Conservation (phyloP, 2,329 filamentous ascomycete genomes). For the Calonectria hongkongensis region DNA sequence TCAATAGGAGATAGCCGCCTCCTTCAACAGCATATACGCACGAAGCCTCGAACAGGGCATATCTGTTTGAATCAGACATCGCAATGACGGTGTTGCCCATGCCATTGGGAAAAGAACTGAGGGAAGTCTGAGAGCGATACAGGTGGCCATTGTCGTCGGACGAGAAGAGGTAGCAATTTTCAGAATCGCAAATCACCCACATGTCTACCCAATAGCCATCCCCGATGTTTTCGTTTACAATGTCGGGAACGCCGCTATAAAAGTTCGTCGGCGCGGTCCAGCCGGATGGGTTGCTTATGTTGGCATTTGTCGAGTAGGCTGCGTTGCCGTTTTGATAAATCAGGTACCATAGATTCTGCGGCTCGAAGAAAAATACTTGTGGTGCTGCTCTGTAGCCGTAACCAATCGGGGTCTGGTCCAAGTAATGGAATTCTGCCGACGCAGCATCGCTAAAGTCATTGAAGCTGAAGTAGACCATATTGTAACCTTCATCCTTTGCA, state of each 20-base stretch:
- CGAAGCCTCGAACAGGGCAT: constrained; percentile 25
- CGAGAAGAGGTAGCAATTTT: constrained; percentile 24
- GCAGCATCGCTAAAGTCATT: constrained; percentile 14
- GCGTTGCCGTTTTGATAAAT: constrained; percentile 33
- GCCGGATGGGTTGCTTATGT: constrained; percentile 21
- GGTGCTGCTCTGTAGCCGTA: constrained; percentile 28
- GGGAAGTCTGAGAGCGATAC: constrained; percentile 20
- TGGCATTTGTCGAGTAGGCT: constrained; percentile 30
- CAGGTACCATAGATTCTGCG: constrained; percentile 32
- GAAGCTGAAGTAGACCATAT: constrained; percentile 28
- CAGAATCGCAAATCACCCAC: constrained; percentile 30
- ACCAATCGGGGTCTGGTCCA: constrained; percentile 25
- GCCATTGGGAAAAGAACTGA: constrained; percentile 17
- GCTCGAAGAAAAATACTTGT: constrained; percentile 30
- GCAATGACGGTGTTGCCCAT: constrained; percentile 27
- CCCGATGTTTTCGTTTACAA: constrained; percentile 24
- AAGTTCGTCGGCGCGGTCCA: constrained; percentile 30
- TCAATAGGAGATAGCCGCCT: constrained; percentile 23
- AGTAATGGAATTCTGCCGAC: constrained; percentile 22
- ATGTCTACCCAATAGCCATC: constrained; percentile 32
- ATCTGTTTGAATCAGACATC: constrained; percentile 24
- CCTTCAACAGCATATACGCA: constrained; percentile 23
- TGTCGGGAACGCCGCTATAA: background rate
- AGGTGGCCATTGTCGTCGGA: constrained; percentile 33
- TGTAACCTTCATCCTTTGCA: constrained; percentile 23